Base-by-base conservation (phyloP, 768 basidiomycete species). In the Suillus subluteus region DNA sequence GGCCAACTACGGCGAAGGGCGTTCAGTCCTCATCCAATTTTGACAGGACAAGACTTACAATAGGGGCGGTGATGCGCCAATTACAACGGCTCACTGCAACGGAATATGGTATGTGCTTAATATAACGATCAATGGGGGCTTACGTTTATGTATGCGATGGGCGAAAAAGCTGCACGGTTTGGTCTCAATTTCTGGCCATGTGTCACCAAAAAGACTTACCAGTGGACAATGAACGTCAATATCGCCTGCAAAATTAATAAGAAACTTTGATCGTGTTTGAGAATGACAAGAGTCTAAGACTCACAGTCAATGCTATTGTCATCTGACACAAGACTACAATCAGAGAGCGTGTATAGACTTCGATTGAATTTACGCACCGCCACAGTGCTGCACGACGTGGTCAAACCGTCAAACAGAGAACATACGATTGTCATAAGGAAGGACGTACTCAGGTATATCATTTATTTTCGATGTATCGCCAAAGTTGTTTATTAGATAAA, bases 181-280 rank as follows among this genome's bases (percentile, higher is more conserved):
- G 32, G 54, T 7, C 37, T 66, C 26, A 69, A 63, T 26, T 26
- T 43, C 38, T 46, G 2, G 4, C 2, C 30, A 43, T 40, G 32
- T n/a, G 44, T 37, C 16, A 15, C 15, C 7, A 15, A 1, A 30
- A 11, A 30, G n/a, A 62, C 79, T 38, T 66, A 85, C 84, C 84
- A 82, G 66, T 86, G 85, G 6, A 86, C 84, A 32, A 85, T 76
- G 62, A 85, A 81, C 0, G 84, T 86, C 38, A 84, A 74, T 35
- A 82, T 69, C 1, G 83, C 84, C 84, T 69, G 79, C 79, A 76
- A 0, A 77, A 73, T 26, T 76, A 62, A 2, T 61, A 38, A 69
- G 37, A 62, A 62, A 35, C 15, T 32, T 54, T 32, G n/a, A 48
- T 5, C 16, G 3, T 4, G 15, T 16, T 2, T 23, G n/a, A 35